Conservation (phyloP, 2,329 filamentous ascomycete species). For the Mariannaea elegans region DNA sequence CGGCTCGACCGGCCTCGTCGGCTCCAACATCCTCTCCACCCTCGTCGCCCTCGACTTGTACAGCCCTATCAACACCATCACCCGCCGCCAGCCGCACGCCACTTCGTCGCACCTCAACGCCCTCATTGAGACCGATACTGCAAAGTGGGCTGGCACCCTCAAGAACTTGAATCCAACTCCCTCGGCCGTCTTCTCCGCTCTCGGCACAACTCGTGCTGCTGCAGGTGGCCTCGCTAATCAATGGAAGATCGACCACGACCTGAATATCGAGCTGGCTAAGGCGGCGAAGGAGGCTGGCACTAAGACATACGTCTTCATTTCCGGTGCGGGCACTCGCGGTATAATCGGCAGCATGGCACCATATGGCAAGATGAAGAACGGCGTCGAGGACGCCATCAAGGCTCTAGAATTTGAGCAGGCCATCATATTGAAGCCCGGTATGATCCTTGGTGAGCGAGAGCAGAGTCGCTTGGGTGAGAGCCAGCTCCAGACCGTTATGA, state of each 20-base stretch:
- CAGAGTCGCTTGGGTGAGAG: constrained; percentile 67
- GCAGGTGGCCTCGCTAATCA: constrained; percentile 83
- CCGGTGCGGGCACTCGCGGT: constrained; percentile 60
- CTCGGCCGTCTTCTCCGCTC: constrained; percentile 75
- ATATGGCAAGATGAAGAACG: constrained; percentile 79
- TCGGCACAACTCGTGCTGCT: constrained; percentile 80
- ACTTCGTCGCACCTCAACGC: constrained; percentile 66
- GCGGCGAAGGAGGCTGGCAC: constrained; percentile 78
- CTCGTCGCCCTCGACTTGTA: constrained; percentile 65
- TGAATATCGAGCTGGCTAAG: constrained; percentile 81
- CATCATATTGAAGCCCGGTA: constrained; percentile 77
- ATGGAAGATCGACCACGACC: constrained; percentile 86
- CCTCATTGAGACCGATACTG: constrained; percentile 71
- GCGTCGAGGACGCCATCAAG: constrained; percentile 82
- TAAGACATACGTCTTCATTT: constrained; percentile 81
- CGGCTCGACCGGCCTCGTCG: constrained; percentile 74
- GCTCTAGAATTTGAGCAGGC: constrained; percentile 79
- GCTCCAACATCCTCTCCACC: constrained; percentile 77
- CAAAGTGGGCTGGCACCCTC: constrained; percentile 73
- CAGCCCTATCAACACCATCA: constrained; percentile 68
- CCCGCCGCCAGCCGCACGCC: constrained; percentile 69
- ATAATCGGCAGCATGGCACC: constrained; percentile 54
- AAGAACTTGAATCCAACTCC: constrained; percentile 63
- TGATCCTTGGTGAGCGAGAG: constrained; percentile 77
- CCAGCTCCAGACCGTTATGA: constrained; percentile 63